Evolutionary conservation across 106 monocot species (phyloP).

Genomic region (Alisma plantagoaquatica): DNA sequence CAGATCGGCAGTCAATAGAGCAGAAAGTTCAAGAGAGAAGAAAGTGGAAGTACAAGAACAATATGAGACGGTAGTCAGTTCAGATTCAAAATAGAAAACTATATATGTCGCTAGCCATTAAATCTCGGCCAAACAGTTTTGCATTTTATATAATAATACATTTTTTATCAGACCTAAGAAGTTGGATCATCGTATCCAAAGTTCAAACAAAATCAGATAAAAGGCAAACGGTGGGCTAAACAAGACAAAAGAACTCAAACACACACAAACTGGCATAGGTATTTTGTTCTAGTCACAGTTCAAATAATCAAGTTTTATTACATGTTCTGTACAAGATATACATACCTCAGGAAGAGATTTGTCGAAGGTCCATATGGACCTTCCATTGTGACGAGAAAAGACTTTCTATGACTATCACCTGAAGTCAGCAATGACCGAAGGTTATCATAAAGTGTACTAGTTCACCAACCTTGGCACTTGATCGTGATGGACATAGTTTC

Average conservation of each 20-base stretch:
- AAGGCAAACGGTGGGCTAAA: no score
- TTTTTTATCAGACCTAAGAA: no score
- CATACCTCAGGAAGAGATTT: constrained; percentile 34
- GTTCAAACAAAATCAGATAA: neutral
- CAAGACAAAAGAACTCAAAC: neutral
- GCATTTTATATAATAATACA: no score
- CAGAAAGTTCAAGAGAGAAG: no score
- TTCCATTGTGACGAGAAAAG: constrained; percentile 35
- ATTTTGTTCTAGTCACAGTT: neutral
- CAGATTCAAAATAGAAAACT: no score
- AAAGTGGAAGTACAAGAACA: no score
- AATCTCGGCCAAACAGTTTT: no score
- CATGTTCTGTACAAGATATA: no score
- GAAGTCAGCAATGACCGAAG: constrained; percentile 18
- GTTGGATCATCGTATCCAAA: neutral
- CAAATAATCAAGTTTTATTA: no score
- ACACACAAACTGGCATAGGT: neutral
- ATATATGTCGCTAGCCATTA: no score
- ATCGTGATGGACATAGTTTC: constrained; percentile 41
- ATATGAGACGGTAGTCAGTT: no score
- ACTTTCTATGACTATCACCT: constrained; percentile 9
- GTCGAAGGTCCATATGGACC: constrained; percentile 71
- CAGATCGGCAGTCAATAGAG: no score
- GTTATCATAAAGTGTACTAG: constrained; percentile 34
- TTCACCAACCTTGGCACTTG: constrained; percentile 76